These are phyloP conservation scores for Suhomyces faveliae DNA, from an alignment of 805 yeast species.

Conservation along the genomic window DNA sequence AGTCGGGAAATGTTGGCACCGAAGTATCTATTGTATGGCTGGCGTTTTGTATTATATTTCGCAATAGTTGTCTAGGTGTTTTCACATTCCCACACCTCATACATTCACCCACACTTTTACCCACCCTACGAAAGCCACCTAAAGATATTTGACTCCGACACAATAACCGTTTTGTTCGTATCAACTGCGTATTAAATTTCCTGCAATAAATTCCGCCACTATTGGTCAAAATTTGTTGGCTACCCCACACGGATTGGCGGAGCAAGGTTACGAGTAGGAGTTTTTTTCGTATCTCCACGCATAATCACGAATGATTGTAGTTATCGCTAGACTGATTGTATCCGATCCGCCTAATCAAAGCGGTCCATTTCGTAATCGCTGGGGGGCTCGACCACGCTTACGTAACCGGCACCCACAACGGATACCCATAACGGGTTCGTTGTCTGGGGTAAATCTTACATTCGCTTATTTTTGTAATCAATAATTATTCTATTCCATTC, in stretches of 20 bases:
- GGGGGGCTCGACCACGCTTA: not conserved
- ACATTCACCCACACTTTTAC: not conserved
- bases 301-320: not conserved
- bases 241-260: slow-evolving; percentile 1
- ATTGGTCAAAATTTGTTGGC: not conserved
- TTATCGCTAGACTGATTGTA: not conserved
- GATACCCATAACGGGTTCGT: not conserved
- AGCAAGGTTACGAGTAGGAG: not conserved
- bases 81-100: not conserved
- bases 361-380: not conserved
- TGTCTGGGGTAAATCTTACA: not conserved
- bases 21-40: no score
- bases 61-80: not conserved
- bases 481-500: not conserved
- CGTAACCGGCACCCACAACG: not conserved
- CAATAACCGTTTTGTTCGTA: not conserved
- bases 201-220: not conserved
- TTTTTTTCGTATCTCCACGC: not conserved
- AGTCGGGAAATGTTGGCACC: not conserved
- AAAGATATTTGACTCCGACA: not conserved
- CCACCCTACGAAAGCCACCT: no score
- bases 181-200: not conserved
- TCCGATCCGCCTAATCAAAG: not conserved
- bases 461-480: not conserved
- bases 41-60: no score